Conservation (phyloP, 805 yeast species). For the Kuraishia borneana region DNA sequence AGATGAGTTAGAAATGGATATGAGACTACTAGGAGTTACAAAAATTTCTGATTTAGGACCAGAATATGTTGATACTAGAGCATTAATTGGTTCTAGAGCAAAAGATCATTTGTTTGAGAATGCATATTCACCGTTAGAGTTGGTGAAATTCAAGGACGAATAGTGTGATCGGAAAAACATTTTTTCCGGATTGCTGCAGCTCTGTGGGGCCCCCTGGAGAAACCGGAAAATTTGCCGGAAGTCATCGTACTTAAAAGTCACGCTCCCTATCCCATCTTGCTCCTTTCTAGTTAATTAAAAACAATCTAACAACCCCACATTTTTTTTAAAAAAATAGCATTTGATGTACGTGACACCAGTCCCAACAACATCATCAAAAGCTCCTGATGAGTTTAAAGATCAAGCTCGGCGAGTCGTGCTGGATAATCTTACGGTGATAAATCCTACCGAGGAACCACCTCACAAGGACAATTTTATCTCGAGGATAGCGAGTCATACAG, state of each 20-base stretch:
- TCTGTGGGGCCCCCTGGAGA: not conserved
- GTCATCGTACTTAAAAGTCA: not conserved
- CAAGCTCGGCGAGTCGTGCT: constrained; percentile 14
- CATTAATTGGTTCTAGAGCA: constrained; percentile 20
- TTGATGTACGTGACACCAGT: too few relatives aligned
- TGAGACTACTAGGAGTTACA: constrained; percentile 71
- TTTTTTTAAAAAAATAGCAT: too few relatives aligned
- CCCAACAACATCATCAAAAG: too few relatives aligned
- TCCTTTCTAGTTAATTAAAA: too few relatives aligned
- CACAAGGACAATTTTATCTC: not conserved
- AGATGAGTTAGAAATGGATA: constrained; percentile 63
- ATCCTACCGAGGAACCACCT: not conserved
- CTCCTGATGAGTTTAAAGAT: constrained; percentile 14
- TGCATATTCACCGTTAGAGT: constrained; percentile 16
- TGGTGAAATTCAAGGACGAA: constrained; percentile 18
- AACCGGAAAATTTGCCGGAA: not conserved
- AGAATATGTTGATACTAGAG: constrained; percentile 43
- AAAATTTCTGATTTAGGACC: constrained; percentile 49
- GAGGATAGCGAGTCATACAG: not conserved
- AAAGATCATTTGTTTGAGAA: constrained; percentile 18
- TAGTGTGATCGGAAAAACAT: constrained; percentile 1
- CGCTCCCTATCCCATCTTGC: too few relatives aligned
- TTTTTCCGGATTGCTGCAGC: not conserved
- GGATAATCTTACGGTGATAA: constrained; percentile 7
- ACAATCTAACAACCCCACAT: too few relatives aligned